Percentiles rank a stretch among this genome's conserved stretches.
Evolutionary conservation across 345 rosid species (phyloP).

Genomic region (Orychophragmus violaceus): DNA sequence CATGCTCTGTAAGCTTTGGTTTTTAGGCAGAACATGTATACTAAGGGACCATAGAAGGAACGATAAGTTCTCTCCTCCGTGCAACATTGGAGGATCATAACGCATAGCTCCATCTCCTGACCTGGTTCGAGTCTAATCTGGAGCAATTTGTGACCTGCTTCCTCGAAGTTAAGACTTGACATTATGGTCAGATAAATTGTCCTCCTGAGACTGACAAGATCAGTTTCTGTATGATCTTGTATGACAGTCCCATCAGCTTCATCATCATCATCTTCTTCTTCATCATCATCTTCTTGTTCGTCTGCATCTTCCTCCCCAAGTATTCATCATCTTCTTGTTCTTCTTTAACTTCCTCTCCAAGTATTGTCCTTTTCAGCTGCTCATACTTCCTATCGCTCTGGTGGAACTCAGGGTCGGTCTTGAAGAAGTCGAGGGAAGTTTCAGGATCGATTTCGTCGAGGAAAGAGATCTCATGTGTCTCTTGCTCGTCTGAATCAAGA

Average conservation of each 20-base stretch:
- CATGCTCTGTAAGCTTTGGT: slow-evolving; percentile 55
- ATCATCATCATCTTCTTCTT: slow-evolving; percentile 12
- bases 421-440: slow-evolving; percentile 52
- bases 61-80: slow-evolving; percentile 17
- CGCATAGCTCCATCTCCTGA: slow-evolving; percentile 42
- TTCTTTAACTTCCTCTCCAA: slow-evolving; percentile 33
- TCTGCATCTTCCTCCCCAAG: slow-evolving; percentile 35
- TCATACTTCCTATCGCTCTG: slow-evolving; percentile 47
- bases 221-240: slow-evolving; percentile 71
- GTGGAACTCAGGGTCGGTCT: slow-evolving; percentile 41
- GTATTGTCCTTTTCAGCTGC: slow-evolving; percentile 52
- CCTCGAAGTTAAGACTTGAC: slow-evolving; percentile 86
- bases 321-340: slow-evolving; percentile 25
- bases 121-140: slow-evolving; percentile 77
- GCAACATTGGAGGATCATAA: slow-evolving; percentile 12
- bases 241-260: slow-evolving; percentile 45
- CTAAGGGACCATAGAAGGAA: slow-evolving; percentile 13
- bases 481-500: slow-evolving; percentile 50
- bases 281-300: too few species aligned
- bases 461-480: slow-evolving; percentile 61
- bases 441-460: slow-evolving; percentile 49
- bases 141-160: slow-evolving; percentile 73
- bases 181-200: slow-evolving; percentile 70
- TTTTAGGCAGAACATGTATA: slow-evolving; percentile 50
- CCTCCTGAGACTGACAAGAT: slow-evolving; percentile 74